Evolutionary conservation across 2,329 filamentous ascomycete species (phyloP).

Genomic region (Paraphoma sp.): DNA sequence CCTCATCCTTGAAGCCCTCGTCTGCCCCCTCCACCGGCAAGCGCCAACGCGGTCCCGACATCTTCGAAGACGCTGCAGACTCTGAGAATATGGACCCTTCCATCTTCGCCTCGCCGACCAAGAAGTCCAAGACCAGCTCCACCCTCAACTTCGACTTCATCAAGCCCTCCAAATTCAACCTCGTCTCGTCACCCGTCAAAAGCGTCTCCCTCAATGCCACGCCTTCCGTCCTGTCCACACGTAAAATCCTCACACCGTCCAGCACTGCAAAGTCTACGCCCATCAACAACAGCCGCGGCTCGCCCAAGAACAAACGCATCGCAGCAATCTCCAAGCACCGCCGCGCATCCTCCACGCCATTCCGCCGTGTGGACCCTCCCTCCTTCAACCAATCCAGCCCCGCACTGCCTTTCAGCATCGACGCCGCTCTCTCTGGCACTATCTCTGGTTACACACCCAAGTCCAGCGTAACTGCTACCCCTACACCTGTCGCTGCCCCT

Average conservation of each 20-base stretch:
- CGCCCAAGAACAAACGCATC: constrained; percentile 74
- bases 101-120: constrained; percentile 58
- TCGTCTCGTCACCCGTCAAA: constrained; percentile 39
- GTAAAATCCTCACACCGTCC: constrained; percentile 51
- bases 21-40: constrained; percentile 49
- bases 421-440: constrained; percentile 81
- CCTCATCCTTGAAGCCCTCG: constrained; percentile 40
- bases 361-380: constrained; percentile 75
- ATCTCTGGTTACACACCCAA: constrained; percentile 67
- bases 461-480: constrained; percentile 35
- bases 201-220: constrained; percentile 33
- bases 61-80: constrained; percentile 56
- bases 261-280: constrained; percentile 52
- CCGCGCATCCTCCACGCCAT: constrained; percentile 66
- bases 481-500: constrained; percentile 33
- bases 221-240: constrained; percentile 35
- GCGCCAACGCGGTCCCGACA: constrained; percentile 51
- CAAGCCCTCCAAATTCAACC: constrained; percentile 51
- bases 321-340: constrained; percentile 70
- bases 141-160: constrained; percentile 42
- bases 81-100: constrained; percentile 66
- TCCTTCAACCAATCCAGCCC: constrained; percentile 59
- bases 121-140: constrained; percentile 57
- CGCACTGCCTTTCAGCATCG: constrained; percentile 77
- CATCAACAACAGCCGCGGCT: constrained; percentile 68